phyloP scores from a whole-genome alignment of 108 stramenopile genomes.

The Mediolabrus comicus region DNA sequence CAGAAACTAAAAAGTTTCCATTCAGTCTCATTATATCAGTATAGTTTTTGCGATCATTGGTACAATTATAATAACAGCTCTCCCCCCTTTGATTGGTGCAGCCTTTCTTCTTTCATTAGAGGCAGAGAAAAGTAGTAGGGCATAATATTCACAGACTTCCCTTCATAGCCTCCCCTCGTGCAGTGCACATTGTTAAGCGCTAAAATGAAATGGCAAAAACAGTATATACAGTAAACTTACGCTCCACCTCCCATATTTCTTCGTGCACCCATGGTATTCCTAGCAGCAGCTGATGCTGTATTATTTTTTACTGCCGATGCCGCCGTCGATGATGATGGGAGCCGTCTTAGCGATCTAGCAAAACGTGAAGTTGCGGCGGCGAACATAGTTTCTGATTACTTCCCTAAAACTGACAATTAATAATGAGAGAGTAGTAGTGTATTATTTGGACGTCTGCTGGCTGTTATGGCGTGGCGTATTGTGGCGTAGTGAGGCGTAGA shows the following conservation, averaged over 20 bases:
- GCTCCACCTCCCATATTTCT: conserved; percentile 37
- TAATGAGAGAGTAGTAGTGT: not conserved
- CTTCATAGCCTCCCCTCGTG: not conserved
- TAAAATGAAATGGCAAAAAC: not conserved
- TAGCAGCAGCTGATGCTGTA: not conserved
- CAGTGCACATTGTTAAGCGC: not conserved
- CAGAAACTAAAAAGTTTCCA: not conserved
- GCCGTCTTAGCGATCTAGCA: not conserved
- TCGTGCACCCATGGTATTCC: not conserved
- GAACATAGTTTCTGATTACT: conserved; percentile 14
- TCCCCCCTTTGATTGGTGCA: not conserved
- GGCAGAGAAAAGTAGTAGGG: no score
- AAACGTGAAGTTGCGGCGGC: conserved; percentile 10
- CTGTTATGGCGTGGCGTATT: no score
- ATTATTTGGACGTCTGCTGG: no score
- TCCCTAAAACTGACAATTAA: no score
- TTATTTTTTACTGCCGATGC: not conserved
- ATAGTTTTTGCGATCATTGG: conserved; percentile 1
- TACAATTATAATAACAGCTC: not conserved
- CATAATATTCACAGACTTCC: no score
- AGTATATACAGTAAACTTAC: conserved; percentile 13
- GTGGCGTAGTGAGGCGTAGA: no score
- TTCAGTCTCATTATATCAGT: conserved; percentile 3
- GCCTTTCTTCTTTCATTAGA: no score
- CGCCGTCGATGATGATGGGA: not conserved